Conservation (phyloP, 2,329 filamentous ascomycete species). For the Calonectria henricotiae region DNA sequence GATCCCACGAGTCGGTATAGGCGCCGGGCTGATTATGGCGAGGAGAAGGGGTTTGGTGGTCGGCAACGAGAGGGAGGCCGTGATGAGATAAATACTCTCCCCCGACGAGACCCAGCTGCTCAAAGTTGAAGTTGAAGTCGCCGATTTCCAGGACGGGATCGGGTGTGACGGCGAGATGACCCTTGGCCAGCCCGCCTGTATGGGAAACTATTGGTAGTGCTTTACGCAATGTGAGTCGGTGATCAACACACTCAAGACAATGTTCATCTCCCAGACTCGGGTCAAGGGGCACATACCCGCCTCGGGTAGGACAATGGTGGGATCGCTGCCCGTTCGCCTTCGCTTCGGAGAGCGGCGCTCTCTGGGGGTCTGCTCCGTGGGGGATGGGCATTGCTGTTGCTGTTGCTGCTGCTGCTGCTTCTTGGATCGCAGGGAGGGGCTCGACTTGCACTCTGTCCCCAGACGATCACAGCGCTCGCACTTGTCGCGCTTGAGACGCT, state of each 20-base stretch:
- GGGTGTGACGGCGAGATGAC: conserved; percentile 52
- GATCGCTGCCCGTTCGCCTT: conserved; percentile 57
- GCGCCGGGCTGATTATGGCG: conserved; percentile 20
- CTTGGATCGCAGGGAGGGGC: conserved; percentile 61
- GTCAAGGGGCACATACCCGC: conserved; percentile 55
- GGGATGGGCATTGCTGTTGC: background rate
- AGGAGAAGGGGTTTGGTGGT: conserved; percentile 27
- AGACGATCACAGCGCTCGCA: conserved; percentile 64
- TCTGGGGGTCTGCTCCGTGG: conserved; percentile 38
- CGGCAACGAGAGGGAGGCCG: conserved; percentile 39
- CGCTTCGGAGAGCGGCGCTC: conserved; percentile 59
- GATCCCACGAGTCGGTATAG: conserved; percentile 51
- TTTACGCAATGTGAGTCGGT: conserved; percentile 52
- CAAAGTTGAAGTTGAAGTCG: conserved; percentile 59
- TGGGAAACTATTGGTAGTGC: conserved; percentile 53
- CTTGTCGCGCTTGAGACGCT: conserved; percentile 59
- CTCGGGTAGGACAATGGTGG: conserved; percentile 56
- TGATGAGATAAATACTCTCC: conserved; percentile 55
- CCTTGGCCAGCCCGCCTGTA: conserved; percentile 47
- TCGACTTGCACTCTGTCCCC: conserved; percentile 63
- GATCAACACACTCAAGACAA: conserved; percentile 43
- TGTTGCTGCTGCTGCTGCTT: conserved; percentile 56
- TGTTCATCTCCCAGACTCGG: conserved; percentile 20
- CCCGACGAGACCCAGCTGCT: conserved; percentile 55
- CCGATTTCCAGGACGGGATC: conserved; percentile 53